Evolutionary conservation across 1,139 yeast species (phyloP), one percentile per base, ranked within the genome.

Genomic region (Pichia sp.): DNA sequence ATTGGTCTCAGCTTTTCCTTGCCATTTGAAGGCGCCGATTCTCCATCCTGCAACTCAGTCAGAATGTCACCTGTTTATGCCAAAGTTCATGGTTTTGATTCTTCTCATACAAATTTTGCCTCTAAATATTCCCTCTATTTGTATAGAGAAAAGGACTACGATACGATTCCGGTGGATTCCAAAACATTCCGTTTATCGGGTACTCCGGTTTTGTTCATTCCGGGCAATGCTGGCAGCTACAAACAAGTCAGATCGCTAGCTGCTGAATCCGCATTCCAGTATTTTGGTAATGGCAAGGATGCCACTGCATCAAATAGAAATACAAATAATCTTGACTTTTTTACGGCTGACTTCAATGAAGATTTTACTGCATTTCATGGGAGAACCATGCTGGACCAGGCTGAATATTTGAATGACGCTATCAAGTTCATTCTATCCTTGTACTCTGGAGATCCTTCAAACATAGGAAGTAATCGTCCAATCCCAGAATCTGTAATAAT

Each of bases 351-450:
- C 60, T 92, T 92, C 65, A 87, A 88, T 58, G 97, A 92, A 64
- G 98, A 92, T 60, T 82, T 88, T 55, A 88, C 97, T 1, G 98
- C 98, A 0, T 86, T 92, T 62, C 97, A 90, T 62, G 99, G 99
- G 0, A 72, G 90, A 53, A 87, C 97, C 1, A 71, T 92, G 72
- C 66, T 88, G 39, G 97, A 92, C 60, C 98, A 92, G 64, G 95
- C 97, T 0, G 96, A 86, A 60, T 92, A 85, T 61, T 65, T 86
- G 49, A 92, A 94, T 58, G 97, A 90, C 54, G 97, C 97, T 0
- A 71, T 92, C 5, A 64, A 67, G 37, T 88, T 81, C 59, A 88
- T 92, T 27, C 66, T 92, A 26, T 74, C 77, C 4, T 65, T 92
- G 9, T 92, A 92, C 57, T 51, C 37, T 33, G 41, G 52, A 11